Conservation (phyloP, 495 filamentous ascomycete genomes). For the Penicillium samsonianum region DNA sequence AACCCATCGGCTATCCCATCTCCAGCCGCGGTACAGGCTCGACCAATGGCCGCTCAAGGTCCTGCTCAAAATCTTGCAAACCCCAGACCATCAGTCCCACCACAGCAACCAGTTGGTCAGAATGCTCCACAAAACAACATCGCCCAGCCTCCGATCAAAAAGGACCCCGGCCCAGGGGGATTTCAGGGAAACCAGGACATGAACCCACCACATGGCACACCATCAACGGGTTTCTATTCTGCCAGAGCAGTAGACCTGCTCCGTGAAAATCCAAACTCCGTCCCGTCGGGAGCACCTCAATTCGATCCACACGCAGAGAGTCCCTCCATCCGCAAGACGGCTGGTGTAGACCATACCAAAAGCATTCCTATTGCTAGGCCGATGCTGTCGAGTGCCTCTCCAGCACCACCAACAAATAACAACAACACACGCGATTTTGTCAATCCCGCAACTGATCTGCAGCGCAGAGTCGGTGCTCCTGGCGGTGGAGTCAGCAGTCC, state of each 20-base stretch:
- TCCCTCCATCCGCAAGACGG: constrained; percentile 84
- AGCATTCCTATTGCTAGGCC: constrained; percentile 62
- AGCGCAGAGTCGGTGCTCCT: constrained; percentile 75
- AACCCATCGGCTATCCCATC: constrained; percentile 20
- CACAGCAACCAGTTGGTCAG: constrained; percentile 21
- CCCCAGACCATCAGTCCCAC: constrained; percentile 23
- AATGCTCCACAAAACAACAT: constrained; percentile 15
- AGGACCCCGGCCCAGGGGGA: constrained; percentile 19
- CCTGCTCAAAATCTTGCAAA: constrained; percentile 28
- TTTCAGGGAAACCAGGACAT: constrained; percentile 29
- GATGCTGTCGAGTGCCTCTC: constrained; percentile 35
- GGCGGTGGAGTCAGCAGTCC: constrained; percentile 42
- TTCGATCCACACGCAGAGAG: constrained; percentile 86
- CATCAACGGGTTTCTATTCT: constrained; percentile 71
- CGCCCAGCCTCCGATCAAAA: constrained; percentile 30
- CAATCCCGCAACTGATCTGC: constrained; percentile 68
- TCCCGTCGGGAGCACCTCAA: constrained; percentile 50
- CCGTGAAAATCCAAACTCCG: constrained; percentile 48
- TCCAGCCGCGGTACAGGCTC: constrained; percentile 22
- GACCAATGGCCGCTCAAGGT: constrained; percentile 21
- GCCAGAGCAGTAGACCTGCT: constrained; percentile 63
- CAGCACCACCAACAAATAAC: constrained; percentile 22
- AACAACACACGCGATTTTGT: constrained; percentile 51
- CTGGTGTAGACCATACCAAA: constrained; percentile 80
- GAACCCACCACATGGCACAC: constrained; percentile 35